Percentiles rank a stretch among this genome's conserved stretches.
Evolutionary conservation across 805 yeast species (phyloP).

Genomic region (Phaffomyces thermotolerans): DNA sequence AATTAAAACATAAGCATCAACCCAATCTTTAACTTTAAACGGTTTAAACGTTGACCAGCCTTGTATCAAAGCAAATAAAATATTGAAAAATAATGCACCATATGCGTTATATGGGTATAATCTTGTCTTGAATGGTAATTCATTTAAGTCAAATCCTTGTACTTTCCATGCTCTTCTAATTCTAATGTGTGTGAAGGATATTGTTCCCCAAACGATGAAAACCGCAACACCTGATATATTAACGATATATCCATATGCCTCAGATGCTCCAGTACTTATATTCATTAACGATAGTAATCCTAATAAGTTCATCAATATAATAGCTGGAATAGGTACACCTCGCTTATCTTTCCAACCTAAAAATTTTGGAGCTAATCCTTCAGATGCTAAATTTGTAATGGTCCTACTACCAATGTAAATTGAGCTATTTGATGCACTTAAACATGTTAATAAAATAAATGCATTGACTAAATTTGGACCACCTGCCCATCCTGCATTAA

Average conservation of each 20-base stretch:
- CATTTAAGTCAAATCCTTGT: slow-evolving; percentile 57
- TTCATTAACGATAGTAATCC: slow-evolving; percentile 62
- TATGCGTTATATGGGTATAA: slow-evolving; percentile 37
- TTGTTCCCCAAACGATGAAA: slow-evolving; percentile 64
- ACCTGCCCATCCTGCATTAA: slow-evolving; percentile 57
- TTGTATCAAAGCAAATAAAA: slow-evolving; percentile 38
- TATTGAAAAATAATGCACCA: slow-evolving; percentile 31
- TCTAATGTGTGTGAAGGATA: slow-evolving; percentile 56
- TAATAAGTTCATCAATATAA: slow-evolving; percentile 46
- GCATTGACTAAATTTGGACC: slow-evolving; percentile 69
- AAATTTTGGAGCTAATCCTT: slow-evolving; percentile 51
- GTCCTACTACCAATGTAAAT: slow-evolving; percentile 67
- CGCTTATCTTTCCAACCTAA: slow-evolving; percentile 42
- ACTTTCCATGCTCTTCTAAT: slow-evolving; percentile 58
- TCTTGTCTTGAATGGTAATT: slow-evolving; percentile 66
- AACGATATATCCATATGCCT: slow-evolving; percentile 63
- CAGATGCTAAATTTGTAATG: slow-evolving; percentile 53
- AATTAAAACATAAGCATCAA: slow-evolving; percentile 56
- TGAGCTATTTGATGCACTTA: slow-evolving; percentile 64
- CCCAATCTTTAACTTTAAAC: slow-evolving; percentile 39
- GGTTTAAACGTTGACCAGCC: slow-evolving; percentile 47
- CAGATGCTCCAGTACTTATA: slow-evolving; percentile 42
- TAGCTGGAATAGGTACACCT: slow-evolving; percentile 63
- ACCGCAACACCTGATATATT: slow-evolving; percentile 74
- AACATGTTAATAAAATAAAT: slow-evolving; percentile 55